These are phyloP conservation scores for Heliosperma pusillum DNA, from an alignment of 148 eudicot genomes.

Conservation along the genomic window DNA sequence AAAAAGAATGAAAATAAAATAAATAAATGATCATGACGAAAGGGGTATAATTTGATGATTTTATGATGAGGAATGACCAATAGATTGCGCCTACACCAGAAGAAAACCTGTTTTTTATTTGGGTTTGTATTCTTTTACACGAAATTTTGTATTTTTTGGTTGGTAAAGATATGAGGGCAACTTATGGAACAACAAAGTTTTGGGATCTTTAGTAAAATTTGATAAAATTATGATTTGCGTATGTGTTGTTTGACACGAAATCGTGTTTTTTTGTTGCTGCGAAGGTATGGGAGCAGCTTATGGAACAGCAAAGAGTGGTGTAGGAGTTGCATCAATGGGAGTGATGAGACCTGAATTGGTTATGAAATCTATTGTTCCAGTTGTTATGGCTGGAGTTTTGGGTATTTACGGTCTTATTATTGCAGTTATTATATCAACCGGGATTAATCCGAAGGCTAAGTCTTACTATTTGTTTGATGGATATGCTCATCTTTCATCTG, in stretches of 20 bases:
- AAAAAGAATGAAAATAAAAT: too few relatives aligned
- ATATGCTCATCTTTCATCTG: constrained; percentile 58
- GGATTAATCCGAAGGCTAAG: constrained; percentile 57
- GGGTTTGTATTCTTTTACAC: too few relatives aligned
- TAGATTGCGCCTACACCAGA: too few relatives aligned
- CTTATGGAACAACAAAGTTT: not conserved
- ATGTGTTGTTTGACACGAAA: not conserved
- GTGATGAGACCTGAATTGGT: constrained; percentile 62
- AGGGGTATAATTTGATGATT: too few relatives aligned
- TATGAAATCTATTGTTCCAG: constrained; percentile 62
- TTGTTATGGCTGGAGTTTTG: constrained; percentile 71
- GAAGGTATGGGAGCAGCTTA: constrained; percentile 66
- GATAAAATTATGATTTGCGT: constrained; percentile 11
- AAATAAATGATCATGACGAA: too few relatives aligned
- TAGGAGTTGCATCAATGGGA: constrained; percentile 66
- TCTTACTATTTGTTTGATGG: constrained; percentile 58
- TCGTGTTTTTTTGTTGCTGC: not conserved
- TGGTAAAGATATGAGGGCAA: too few relatives aligned
- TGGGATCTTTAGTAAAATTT: not conserved
- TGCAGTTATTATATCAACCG: constrained; percentile 59
- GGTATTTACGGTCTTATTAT: constrained; percentile 63
- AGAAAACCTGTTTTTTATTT: too few relatives aligned
- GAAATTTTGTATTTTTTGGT: too few relatives aligned
- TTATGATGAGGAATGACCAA: too few relatives aligned
- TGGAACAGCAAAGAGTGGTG: constrained; percentile 61